Evolutionary conservation across 1,284 basidiomycete species (phyloP).

Genomic region (Leccinum fallax): DNA sequence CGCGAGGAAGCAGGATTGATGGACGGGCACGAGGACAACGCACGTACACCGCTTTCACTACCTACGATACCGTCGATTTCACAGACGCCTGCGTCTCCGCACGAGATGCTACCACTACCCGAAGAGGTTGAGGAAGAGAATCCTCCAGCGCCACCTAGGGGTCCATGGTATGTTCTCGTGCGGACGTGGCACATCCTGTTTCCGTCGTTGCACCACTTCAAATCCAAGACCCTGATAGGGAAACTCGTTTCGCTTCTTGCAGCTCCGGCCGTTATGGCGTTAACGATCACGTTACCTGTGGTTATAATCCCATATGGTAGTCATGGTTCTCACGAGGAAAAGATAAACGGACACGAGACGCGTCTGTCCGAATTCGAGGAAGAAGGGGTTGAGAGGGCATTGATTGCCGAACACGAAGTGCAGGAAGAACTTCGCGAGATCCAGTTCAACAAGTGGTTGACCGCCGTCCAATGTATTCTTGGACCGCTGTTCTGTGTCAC

Average conservation of each 20-base stretch:
- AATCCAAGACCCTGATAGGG: constrained; percentile 71
- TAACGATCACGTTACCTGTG: constrained; percentile 92
- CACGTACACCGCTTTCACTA: constrained; percentile 23
- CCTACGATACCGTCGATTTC: constrained; percentile 53
- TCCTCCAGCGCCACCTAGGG: constrained; percentile 44
- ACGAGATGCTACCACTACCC: constrained; percentile 36
- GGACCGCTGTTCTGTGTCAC: constrained; percentile 79
- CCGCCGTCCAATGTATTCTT: constrained; percentile 76
- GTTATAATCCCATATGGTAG: constrained; percentile 67
- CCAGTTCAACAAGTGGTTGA: constrained; percentile 80
- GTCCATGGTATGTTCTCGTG: constrained; percentile 42
- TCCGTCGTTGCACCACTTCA: constrained; percentile 82
- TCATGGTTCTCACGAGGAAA: constrained; percentile 47
- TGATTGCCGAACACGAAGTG: constrained; percentile 67
- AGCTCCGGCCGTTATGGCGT: constrained; percentile 80
- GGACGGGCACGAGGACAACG: constrained; percentile 17
- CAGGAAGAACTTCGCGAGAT: constrained; percentile 65
- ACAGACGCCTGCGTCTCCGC: constrained; percentile 59
- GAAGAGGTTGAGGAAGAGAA: constrained; percentile 45
- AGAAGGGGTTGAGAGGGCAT: constrained; percentile 58
- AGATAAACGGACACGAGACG: constrained; percentile 31
- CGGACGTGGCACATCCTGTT: constrained; percentile 70
- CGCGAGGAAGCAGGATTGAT: constrained; percentile 12
- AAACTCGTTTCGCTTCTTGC: constrained; percentile 81
- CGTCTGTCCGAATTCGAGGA: constrained; percentile 66